phyloP scores from a whole-genome alignment of 495 filamentous ascomycete genomes.

The Penicillium desertorum region DNA sequence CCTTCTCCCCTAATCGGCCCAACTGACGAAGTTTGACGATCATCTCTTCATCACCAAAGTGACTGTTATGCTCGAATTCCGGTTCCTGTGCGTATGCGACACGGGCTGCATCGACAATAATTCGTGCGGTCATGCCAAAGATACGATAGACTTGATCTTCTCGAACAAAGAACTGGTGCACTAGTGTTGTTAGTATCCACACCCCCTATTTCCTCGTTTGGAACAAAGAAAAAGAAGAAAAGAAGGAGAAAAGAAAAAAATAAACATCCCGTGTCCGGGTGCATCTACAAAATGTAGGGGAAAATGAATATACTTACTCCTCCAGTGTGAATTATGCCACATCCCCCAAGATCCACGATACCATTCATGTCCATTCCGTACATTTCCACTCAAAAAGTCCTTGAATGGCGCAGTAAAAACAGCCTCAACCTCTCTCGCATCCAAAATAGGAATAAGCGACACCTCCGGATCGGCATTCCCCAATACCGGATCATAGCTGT shows the following conservation, averaged over 20 bases:
- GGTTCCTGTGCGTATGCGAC: conserved; percentile 79
- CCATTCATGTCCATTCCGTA: neutral
- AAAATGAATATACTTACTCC: conserved; percentile 33
- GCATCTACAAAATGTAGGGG: neutral
- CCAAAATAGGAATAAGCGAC: conserved; percentile 70
- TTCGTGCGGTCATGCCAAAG: conserved; percentile 89
- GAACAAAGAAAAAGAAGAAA: conserved; percentile 9
- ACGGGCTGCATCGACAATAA: conserved; percentile 80
- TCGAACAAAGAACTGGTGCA: conserved; percentile 87
- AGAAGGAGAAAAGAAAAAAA: conserved; percentile 3
- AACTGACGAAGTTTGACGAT: conserved; percentile 60
- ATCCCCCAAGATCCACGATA: neutral
- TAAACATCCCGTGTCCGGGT: neutral
- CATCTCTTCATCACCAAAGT: conserved; percentile 77
- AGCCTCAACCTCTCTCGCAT: conserved; percentile 85
- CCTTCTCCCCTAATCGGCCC: conserved; percentile 59
- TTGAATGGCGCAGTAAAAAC: conserved; percentile 83
- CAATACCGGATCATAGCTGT: conserved; percentile 50
- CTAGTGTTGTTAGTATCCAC: conserved; percentile 27
- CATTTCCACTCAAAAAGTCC: conserved; percentile 63
- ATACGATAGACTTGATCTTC: conserved; percentile 65
- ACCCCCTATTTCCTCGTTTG: neutral
- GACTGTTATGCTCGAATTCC: conserved; percentile 78
- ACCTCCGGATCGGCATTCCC: conserved; percentile 59
- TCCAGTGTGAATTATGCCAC: conserved; percentile 71